Evolutionary conservation across 169 alveolate genomes (phyloP).

Genomic region (Amoebophrya sp.): DNA sequence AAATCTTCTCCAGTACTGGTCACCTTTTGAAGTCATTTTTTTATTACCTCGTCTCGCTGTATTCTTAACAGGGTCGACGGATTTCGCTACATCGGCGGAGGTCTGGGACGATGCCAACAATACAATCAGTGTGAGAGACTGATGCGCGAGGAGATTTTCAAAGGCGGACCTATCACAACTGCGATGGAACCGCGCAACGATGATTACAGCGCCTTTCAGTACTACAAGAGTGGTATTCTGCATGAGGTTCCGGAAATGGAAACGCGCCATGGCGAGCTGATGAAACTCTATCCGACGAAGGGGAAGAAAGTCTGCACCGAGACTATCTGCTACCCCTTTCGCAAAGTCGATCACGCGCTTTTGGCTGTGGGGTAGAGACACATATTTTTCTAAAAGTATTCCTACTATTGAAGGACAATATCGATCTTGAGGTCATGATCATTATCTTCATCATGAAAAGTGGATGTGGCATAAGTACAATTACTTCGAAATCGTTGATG

Average conservation of each 20-base stretch:
- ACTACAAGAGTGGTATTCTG: constrained; percentile 6
- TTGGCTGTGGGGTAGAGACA: background rate
- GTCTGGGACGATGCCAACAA: background rate
- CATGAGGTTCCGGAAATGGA: constrained; percentile 17
- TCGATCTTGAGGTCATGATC: no score
- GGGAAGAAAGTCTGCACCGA: background rate
- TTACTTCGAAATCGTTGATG: no score
- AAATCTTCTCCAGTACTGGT: no score
- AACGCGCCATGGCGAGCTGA: background rate
- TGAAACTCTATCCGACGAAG: background rate
- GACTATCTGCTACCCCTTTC: background rate
- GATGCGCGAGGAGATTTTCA: background rate
- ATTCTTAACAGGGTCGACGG: no score
- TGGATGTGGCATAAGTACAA: no score
- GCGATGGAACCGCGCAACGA: constrained; percentile 20
- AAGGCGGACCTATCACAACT: background rate
- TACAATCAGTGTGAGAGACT: background rate
- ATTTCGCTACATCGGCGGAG: background rate
- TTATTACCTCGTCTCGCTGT: no score
- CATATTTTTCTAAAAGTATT: no score
- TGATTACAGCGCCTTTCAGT: background rate
- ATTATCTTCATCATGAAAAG: no score
- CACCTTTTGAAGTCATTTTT: no score
- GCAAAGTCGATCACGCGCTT: background rate
- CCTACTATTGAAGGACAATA: no score